These are phyloP conservation scores for Acmispon strigosus DNA, from an alignment of 306 rosid species.

Conservation along the genomic window DNA sequence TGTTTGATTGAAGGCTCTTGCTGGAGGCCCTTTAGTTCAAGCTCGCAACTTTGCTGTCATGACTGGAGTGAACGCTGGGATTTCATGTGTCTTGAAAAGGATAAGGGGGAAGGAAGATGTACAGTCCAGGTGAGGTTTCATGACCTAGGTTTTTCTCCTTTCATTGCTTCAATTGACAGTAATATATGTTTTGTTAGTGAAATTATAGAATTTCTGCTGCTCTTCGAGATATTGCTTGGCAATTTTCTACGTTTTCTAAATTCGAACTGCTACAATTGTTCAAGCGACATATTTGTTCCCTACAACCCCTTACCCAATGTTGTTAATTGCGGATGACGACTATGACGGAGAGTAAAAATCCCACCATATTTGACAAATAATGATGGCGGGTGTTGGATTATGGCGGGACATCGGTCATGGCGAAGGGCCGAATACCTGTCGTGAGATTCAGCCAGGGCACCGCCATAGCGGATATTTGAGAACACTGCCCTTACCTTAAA, in stretches of 20 bases:
- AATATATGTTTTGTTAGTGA: neutral
- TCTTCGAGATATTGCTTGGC: neutral
- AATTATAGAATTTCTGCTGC: neutral
- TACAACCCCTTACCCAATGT: neutral
- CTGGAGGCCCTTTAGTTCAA: conserved; percentile 87
- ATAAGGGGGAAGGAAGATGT: conserved; percentile 94
- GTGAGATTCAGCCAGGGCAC: too few species aligned
- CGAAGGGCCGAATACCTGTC: too few species aligned
- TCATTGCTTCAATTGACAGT: too few species aligned
- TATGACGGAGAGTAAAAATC: too few species aligned
- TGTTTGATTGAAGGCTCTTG: conserved; percentile 47
- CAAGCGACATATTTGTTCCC: neutral
- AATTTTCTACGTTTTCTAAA: neutral
- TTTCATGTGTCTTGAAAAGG: conserved; percentile 86
- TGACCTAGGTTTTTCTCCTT: conserved; percentile 6
- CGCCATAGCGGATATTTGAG: too few species aligned
- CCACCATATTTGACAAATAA: too few species aligned
- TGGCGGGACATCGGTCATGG: too few species aligned
- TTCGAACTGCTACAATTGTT: neutral
- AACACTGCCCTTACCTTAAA: too few species aligned
- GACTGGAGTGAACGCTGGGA: conserved; percentile 97
- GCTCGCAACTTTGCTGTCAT: conserved; percentile 98
- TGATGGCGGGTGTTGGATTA: too few species aligned
- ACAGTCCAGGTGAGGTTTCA: conserved; percentile 59
- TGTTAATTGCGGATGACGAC: too few species aligned